Base-by-base conservation (phyloP, 257 asterid genomes). In the Capsicum rhomboideum region DNA sequence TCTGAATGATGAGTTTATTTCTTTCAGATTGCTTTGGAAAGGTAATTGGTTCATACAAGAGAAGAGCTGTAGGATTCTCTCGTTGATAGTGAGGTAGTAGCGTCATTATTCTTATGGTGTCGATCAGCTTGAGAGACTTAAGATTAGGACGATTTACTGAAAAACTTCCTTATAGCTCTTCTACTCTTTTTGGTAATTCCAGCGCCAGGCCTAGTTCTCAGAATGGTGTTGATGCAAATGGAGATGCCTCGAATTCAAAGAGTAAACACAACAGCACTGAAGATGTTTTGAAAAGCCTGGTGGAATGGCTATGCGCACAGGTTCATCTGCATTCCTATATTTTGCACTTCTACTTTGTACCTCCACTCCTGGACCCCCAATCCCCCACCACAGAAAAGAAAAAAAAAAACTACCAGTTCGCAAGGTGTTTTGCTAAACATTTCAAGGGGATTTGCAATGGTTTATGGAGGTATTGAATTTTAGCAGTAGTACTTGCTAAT, bases 21-120 rank as follows among this genome's bases (percentile, higher is more conserved):
- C 71, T 86, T 89, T 87, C 91, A 93, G 99, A 88, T 88, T 96
- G 92, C 92, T 96, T 46, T 91, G 91, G 96, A 91, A 91, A 89
- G 97, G 98, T 87, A 96, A 90, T 87, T 96, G 99, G 99, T 96
- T 96, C 89, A 84, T 92, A 63, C 97, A 96, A 89, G 99, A 94
- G 92, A 93, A 94, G 88, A 94, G 98, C 93, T 94, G 98, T 83
- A 94, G 91, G 92, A 92, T 96, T 89, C 97, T 96, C 81, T 90
- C 99, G 80, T 85, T 92, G 88, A 89, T 95, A 68, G 95, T 86
- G 83, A 95, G 98, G 97, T 95, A 88, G 29, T 87, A 71, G 64
- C 67, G 26, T 18, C 61, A 50, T 2, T 46, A n/a, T 52, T 18
- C 6, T 23, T 29, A 61, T 78, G 72, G 26, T 63, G 59, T 81